Conservation (phyloP, 192 early-diverging fungal genomes). For the Coemansia sp. region DNA sequence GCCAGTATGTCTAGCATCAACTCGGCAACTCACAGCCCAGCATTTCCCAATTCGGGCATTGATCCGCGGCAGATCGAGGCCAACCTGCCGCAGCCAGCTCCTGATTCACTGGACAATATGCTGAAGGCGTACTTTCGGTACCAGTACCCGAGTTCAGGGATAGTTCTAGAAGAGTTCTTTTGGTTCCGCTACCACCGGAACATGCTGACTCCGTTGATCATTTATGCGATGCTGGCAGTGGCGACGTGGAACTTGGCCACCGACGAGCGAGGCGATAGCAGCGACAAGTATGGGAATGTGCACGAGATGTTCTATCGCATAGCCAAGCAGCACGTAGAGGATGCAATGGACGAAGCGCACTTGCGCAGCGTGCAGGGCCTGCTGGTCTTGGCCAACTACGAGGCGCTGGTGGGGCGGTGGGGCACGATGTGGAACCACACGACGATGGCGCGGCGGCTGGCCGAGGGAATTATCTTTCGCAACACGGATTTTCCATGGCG, state of each 20-base stretch:
- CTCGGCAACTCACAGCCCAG: conserved; percentile 35
- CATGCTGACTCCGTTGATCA: conserved; percentile 52
- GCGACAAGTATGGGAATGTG: conserved; percentile 27
- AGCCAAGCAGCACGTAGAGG: conserved; percentile 49
- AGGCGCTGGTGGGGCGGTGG: conserved; percentile 51
- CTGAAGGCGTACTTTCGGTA: conserved; percentile 51
- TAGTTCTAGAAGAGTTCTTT: conserved; percentile 50
- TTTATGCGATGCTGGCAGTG: conserved; percentile 50
- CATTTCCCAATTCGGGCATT: conserved; percentile 17
- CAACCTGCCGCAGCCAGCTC: conserved; percentile 24
- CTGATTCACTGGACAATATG: conserved; percentile 49
- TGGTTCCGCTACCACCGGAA: conserved; percentile 49
- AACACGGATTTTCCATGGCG: conserved; percentile 51
- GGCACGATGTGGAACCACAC: conserved; percentile 55
- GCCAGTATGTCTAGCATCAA: conserved; percentile 33
- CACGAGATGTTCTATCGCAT: conserved; percentile 45
- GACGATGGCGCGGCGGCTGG: conserved; percentile 47
- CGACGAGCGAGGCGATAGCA: conserved; percentile 20
- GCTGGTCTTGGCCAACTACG: conserved; percentile 50
- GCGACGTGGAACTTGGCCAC: conserved; percentile 46
- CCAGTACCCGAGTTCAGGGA: conserved; percentile 50
- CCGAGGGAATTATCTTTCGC: conserved; percentile 47
- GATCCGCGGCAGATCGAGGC: conserved; percentile 43
- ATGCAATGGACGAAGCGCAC: conserved; percentile 52
- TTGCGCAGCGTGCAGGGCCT: conserved; percentile 50